Percentiles rank a stretch among this genome's conserved stretches.
phyloP scores from a whole-genome alignment of 139 green algal genomes.

The Chlamydomonas sphaeroides region DNA sequence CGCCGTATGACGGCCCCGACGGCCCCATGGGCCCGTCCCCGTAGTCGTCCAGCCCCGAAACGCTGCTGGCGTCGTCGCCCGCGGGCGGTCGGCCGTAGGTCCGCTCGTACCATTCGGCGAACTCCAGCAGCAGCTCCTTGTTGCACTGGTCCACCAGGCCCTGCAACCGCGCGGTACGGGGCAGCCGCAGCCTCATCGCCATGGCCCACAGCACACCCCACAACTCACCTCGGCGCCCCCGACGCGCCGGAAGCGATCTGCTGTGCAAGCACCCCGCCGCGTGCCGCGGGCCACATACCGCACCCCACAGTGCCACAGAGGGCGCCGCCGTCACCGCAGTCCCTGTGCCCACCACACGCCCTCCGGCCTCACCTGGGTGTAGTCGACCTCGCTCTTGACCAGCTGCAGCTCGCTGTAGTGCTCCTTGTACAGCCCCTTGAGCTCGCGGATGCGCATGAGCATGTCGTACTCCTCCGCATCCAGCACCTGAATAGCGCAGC shows the following conservation, averaged over 20 bases:
- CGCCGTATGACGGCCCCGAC: no score
- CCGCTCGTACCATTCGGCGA: constrained; percentile 50
- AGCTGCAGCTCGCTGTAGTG: constrained; percentile 59
- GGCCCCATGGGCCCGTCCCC: no score
- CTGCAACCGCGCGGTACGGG: no score
- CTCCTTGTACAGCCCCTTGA: constrained; percentile 56
- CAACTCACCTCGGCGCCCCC: no score
- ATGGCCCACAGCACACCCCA: no score
- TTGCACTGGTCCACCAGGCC: constrained; percentile 57
- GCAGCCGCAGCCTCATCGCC: no score
- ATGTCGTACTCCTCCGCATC: constrained; percentile 52
- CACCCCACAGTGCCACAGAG: no score
- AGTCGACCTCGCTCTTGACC: constrained; percentile 60
- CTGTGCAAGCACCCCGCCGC: no score
- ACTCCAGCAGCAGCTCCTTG: constrained; percentile 61
- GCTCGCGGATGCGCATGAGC: constrained; percentile 45
- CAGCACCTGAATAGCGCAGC: constrained; percentile 58
- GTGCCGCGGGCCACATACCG: no score
- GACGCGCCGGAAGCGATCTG: no score
- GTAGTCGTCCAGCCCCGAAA: not conserved
- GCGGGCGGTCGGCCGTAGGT: constrained; percentile 30
- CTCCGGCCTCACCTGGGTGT: constrained; percentile 49
- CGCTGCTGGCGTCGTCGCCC: not conserved
- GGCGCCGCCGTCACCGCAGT: no score
- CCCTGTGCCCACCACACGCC: not conserved